Evolutionary conservation across 2,329 filamentous ascomycete species (phyloP), one percentile per base, ranked within the genome.

Genomic region (Aureobasidium sp.): DNA sequence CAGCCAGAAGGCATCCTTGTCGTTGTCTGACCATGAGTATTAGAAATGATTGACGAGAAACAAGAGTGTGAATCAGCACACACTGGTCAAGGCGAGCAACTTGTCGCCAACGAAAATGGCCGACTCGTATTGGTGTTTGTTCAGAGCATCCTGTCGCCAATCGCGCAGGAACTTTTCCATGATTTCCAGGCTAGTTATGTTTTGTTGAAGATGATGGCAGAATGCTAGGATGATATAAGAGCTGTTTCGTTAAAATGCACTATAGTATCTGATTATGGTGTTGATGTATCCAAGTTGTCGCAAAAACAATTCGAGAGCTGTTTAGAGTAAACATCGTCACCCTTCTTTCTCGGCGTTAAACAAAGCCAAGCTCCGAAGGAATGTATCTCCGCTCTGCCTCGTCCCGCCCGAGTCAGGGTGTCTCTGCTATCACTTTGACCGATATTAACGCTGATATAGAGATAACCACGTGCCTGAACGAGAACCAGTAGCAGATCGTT

Each of bases 51-150:
- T 7, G 29, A n/a, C n/a, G 2, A 8, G 20, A 25, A 25, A 38
- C 9, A 69, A 45, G 69, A 51, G 40, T 48, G 33, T 36, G 13
- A n/a, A n/a, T n/a, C 20, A 42, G n/a, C 51, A 80, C 89, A 71
- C 80, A 98, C 95, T 93, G 43, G 95, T 98, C 75, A 99, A 85
- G 66, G 96, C 96, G 66, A 98, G 87, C 72, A 99, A 86, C 84
- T 99, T 99, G 86, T 99, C 96, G 69, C 94, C 96, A 70, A 98
- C 94, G 78, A 97, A 98, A 73, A 98, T 95, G 75, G 96, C 96
- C 40, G 95, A 93, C 71, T 98, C 95, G 79, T 98, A 95, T 78
- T 99, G 96, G 70, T 96, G 94, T 79, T 97, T 96, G 81, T 97
- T 95, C 75, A 97, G 85, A 76, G 95, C 95, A 84, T 98, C 94